Conservation (phyloP, 1,284 basidiomycete genomes). For the Garcileccinum viscosum region DNA sequence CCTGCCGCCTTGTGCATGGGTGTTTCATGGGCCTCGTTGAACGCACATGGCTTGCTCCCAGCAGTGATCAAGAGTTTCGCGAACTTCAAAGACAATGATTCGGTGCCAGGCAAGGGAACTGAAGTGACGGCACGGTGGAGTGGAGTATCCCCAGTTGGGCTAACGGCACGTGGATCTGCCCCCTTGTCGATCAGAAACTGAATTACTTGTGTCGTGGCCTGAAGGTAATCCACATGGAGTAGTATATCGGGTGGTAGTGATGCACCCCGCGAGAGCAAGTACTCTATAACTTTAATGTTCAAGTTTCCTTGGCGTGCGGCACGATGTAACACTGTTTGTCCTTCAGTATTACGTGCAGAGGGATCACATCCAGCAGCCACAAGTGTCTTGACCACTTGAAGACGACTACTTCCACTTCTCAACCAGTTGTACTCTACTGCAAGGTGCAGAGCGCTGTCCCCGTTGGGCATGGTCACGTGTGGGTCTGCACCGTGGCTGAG, state of each 20-base stretch:
- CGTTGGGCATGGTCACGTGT: background rate
- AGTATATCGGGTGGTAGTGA: background rate
- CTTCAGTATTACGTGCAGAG: background rate
- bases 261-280: background rate
- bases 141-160: background rate
- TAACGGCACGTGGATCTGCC: background rate
- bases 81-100: background rate
- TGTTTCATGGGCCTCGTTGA: background rate
- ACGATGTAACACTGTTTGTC: no score
- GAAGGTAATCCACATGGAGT: background rate
- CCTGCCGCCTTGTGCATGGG: background rate
- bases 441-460: background rate
- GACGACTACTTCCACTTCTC: no score
- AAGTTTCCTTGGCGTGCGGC: no score
- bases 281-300: no score
- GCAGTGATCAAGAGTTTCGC: background rate
- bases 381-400: background rate
- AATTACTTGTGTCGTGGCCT: background rate
- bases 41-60: background rate
- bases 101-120: no score
- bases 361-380: background rate
- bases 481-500: background rate
- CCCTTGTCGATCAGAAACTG: background rate
- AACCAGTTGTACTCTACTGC: background rate
- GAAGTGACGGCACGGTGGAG: background rate